Evolutionary conservation across 208 protist genomes (phyloP).

Genomic region (Wallacemonas rigidus): DNA sequence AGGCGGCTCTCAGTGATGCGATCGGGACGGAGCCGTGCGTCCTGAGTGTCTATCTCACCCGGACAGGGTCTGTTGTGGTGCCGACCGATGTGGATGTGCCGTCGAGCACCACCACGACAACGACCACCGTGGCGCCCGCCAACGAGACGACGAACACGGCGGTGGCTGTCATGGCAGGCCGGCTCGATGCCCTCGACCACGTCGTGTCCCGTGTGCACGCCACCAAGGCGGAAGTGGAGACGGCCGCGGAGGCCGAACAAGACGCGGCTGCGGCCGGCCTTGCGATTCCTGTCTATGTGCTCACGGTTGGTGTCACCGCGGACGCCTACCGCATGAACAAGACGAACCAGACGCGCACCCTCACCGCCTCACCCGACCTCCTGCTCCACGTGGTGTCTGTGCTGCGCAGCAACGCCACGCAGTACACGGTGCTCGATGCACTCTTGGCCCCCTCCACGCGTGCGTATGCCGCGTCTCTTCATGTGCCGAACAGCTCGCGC

Average conservation of each 20-base stretch:
- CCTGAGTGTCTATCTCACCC: slow-evolving; percentile 10
- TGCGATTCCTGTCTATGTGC: slow-evolving; percentile 42
- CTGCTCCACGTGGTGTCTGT: slow-evolving; percentile 41
- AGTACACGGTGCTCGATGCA: slow-evolving; percentile 31
- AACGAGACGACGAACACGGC: background rate
- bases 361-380: slow-evolving; percentile 40
- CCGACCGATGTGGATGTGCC: background rate
- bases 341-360: slow-evolving; percentile 15
- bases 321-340: slow-evolving; percentile 30
- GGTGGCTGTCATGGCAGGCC: slow-evolving; percentile 15
- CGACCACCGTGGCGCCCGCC: background rate
- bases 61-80: background rate
- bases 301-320: slow-evolving; percentile 35
- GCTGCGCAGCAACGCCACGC: slow-evolving; percentile 33
- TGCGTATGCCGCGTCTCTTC: slow-evolving; percentile 11
- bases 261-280: background rate
- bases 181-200: slow-evolving; percentile 9
- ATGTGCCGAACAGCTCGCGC: slow-evolving; percentile 1
- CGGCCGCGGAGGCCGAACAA: background rate
- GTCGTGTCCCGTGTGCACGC: background rate
- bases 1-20: slow-evolving; percentile 20
- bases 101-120: slow-evolving; percentile 1
- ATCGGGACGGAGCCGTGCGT: slow-evolving; percentile 12
- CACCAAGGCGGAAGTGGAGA: background rate
- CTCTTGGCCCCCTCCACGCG: slow-evolving; percentile 22